Evolutionary conservation across 768 basidiomycete genomes (phyloP).

Genomic region (Tephrocybe sp.): DNA sequence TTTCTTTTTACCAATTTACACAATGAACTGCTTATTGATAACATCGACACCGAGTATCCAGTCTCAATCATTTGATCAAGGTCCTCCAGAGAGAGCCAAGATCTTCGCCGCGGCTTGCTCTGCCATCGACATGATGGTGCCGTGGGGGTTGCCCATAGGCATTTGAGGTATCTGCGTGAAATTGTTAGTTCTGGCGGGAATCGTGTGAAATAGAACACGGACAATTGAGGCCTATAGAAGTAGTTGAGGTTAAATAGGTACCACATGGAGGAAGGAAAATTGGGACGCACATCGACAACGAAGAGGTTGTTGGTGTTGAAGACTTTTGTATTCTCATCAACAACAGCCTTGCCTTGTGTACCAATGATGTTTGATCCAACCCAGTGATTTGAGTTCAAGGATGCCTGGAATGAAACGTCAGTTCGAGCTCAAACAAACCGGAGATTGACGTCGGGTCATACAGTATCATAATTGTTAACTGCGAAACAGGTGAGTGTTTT

Average conservation of each 20-base stretch:
- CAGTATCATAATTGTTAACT: slow-evolving; percentile 40
- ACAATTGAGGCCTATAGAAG: slow-evolving; percentile 33
- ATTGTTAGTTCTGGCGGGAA: not conserved
- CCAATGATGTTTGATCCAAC: slow-evolving; percentile 54
- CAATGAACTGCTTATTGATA: not conserved
- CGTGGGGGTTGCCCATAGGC: slow-evolving; percentile 59
- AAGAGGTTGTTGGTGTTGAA: slow-evolving; percentile 48
- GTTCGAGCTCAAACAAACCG: not conserved
- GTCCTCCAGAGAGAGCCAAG: slow-evolving; percentile 51
- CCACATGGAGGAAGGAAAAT: not conserved
- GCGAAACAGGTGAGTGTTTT: slow-evolving; percentile 5
- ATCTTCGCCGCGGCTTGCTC: slow-evolving; percentile 59
- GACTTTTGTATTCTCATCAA: slow-evolving; percentile 58
- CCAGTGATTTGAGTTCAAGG: slow-evolving; percentile 65
- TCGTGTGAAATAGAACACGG: slow-evolving; percentile 10
- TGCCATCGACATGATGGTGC: slow-evolving; percentile 51
- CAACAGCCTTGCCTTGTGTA: slow-evolving; percentile 37
- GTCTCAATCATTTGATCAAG: slow-evolving; percentile 30
- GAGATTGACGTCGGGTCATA: not conserved
- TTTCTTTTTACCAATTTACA: not conserved
- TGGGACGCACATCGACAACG: slow-evolving; percentile 49
- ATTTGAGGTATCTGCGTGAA: slow-evolving; percentile 42
- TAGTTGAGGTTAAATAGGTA: not conserved
- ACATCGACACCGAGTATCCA: not conserved
- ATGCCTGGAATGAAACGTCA: slow-evolving; percentile 20